A percentile compares a stretch with the other conserved stretches of the same genome.
phyloP scores from a whole-genome alignment of 1,139 yeast species.

The Lodderomyces metapsilosis region DNA sequence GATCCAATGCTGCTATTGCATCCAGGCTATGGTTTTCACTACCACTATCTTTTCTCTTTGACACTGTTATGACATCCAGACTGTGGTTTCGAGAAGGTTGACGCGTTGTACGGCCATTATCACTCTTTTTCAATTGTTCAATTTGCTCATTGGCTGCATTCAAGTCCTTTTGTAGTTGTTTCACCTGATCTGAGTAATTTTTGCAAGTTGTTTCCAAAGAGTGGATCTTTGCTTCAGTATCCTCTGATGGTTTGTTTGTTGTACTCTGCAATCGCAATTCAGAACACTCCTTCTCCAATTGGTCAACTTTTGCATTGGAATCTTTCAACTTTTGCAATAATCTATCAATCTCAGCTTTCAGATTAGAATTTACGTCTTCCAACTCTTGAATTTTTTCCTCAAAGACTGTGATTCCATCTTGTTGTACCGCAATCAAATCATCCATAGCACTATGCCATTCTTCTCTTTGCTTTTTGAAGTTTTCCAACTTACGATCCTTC shows the following conservation, averaged over 20 bases:
- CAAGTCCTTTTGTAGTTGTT: neutral
- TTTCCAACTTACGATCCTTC: slow-evolving; percentile 46
- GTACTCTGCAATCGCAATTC: neutral
- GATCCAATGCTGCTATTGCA: neutral
- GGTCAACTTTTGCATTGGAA: neutral
- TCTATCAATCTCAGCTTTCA: slow-evolving; percentile 13
- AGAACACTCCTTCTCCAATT: slow-evolving; percentile 2
- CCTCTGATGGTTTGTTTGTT: neutral
- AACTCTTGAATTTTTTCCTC: slow-evolving; percentile 17
- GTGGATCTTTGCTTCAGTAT: neutral
- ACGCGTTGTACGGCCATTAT: no score
- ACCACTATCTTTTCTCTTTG: no score
- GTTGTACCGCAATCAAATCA: slow-evolving; percentile 46
- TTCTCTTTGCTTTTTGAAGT: slow-evolving; percentile 52
- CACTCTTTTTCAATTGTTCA: neutral
- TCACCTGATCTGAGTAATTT: neutral
- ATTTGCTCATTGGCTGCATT: neutral
- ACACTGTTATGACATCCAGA: no score
- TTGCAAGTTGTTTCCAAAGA: neutral
- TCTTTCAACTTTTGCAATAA: neutral
- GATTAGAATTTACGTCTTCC: slow-evolving; percentile 11
- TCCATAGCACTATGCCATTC: slow-evolving; percentile 60
- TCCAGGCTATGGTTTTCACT: no score
- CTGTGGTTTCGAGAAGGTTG: no score
- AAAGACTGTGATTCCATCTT: slow-evolving; percentile 28